Evolutionary conservation across 2,329 filamentous ascomycete genomes (phyloP).

Genomic region (Trichoderma simmonsii): DNA sequence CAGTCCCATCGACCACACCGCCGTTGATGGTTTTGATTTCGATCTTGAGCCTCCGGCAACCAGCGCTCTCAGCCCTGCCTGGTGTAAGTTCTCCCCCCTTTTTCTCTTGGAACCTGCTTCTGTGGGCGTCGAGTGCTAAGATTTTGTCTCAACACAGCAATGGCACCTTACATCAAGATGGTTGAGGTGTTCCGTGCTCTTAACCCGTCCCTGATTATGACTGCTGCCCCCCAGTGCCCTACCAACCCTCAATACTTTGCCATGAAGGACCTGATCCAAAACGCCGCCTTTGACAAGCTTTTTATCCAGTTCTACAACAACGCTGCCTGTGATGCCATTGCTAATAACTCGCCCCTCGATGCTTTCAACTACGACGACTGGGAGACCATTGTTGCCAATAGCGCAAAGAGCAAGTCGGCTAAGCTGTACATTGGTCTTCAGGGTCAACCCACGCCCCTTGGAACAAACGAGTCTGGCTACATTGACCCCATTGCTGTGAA

Average conservation of each 20-base stretch:
- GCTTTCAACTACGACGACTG: conserved; percentile 45
- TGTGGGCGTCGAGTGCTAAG: neutral
- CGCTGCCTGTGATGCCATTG: conserved; percentile 35
- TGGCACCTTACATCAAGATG: conserved; percentile 39
- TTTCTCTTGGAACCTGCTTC: neutral
- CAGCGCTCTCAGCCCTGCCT: conserved; percentile 19
- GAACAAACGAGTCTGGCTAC: conserved; percentile 34
- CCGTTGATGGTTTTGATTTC: conserved; percentile 44
- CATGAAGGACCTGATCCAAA: conserved; percentile 38
- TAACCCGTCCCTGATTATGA: conserved; percentile 36
- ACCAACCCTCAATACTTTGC: conserved; percentile 28
- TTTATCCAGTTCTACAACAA: conserved; percentile 53
- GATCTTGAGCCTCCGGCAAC: conserved; percentile 34
- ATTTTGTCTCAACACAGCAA: conserved; percentile 24
- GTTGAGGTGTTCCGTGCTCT: conserved; percentile 35
- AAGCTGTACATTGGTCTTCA: conserved; percentile 47
- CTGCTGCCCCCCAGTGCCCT: conserved; percentile 46
- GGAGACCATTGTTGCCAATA: conserved; percentile 34
- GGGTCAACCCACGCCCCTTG: conserved; percentile 27
- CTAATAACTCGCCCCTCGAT: conserved; percentile 29
- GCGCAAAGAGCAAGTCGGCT: conserved; percentile 37
- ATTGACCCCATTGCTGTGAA: conserved; percentile 33
- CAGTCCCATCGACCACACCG: conserved; percentile 25
- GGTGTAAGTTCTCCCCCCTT: conserved; percentile 25
- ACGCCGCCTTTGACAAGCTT: conserved; percentile 41